Base-by-base conservation (phyloP, 2,329 filamentous ascomycete species). In the Pyrenochaeta sp. region DNA sequence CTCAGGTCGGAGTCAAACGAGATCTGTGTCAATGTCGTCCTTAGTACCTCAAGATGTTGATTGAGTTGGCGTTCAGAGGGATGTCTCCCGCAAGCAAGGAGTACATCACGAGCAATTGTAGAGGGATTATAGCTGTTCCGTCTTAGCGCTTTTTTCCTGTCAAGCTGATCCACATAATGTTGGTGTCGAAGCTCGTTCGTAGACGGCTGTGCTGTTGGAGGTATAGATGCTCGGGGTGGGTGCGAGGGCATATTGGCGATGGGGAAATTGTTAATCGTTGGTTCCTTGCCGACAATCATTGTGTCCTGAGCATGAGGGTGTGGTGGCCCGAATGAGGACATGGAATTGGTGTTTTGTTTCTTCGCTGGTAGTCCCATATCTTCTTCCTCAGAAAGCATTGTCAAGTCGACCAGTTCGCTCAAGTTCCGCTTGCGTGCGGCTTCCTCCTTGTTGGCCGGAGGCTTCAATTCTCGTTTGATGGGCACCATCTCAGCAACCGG, bases 101-200 rank as follows among this genome's bases (percentile, higher is more conserved):
- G 77, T 6, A 91, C 81, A 69, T 90, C 87, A 50, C 86, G 78
- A 4, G 87, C 88, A 58, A 90, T 88, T 0, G 86, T 90, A 44
- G 82, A 80, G 1, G 84, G 81, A 66, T 90, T 82, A 67, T 90
- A 90, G 15, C 75, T 80, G 5, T 80, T 80, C 58, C 83, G 84
- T 27, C 80, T 76, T 5, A 80, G 72, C 8, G 82, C 82, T 37
- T 81, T 80, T 50, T 79, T 80, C 48, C 75, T 77, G 61, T 81
- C 78, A 15, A 88, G 67, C 0, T 78, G 77, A 60, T 83, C 77
- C 3, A 83, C 80, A 36, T 84, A 69, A 6, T 48, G 58, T 27
- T 50, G 40, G 45, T 68, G 54, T 24, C 70, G 64, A 30, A 72
- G 37, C 27, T 68, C 67, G 36, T 39, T 63, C 8, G 45, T 19